Base-by-base conservation (phyloP, 257 asterid species). In the Solanum neorickii region DNA sequence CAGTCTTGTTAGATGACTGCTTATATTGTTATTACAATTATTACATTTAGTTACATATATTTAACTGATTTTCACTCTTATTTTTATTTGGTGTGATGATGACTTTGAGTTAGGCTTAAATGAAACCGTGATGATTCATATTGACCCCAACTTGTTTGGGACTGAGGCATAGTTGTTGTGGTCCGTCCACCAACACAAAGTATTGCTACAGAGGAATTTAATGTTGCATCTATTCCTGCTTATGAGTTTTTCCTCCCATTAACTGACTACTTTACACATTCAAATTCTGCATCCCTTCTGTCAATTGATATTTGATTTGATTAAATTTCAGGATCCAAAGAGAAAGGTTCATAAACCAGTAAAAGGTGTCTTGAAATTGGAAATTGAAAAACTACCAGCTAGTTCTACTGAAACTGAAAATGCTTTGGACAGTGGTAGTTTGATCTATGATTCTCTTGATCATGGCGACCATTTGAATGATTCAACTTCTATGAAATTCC, bases 321-420 rank as follows among this genome's bases (percentile, higher is more conserved):
- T 47, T 47, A 80, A 80, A 84, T 88, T 75, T 87, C 87, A 97
- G 99, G 99, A 97, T 90, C 99, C 99, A 87, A 97, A 96, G 90
- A 93, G 96, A 25, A 97, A 97, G 95, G 91, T 95, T 92, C 99
- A 97, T 87, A 97, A 97, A 91, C 99, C 99, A 39, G 99, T 96
- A 89, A 97, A 94, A 89, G 99, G 99, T 80, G 89, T 94, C 92
- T 90, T 97, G 90, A 93, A 91, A 87, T 89, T 97, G 94, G 99
- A 97, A 94, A 96, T 97, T 75, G 99, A 97, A 88, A 97, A 95
- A 90, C 97, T 96, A 80, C 99, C 94, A 91, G 90, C 95, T 91
- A 91, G 90, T 84, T 89, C 70, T 87, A 89, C 91, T 87, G 98
- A 94, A 89, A 88, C 86, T 83, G 98, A 94, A 72, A 94, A 91